Percentiles rank a stretch among this genome's conserved stretches.
Evolutionary conservation across 2,329 filamentous ascomycete genomes (phyloP).

Genomic region (Stachybotrys elegans): DNA sequence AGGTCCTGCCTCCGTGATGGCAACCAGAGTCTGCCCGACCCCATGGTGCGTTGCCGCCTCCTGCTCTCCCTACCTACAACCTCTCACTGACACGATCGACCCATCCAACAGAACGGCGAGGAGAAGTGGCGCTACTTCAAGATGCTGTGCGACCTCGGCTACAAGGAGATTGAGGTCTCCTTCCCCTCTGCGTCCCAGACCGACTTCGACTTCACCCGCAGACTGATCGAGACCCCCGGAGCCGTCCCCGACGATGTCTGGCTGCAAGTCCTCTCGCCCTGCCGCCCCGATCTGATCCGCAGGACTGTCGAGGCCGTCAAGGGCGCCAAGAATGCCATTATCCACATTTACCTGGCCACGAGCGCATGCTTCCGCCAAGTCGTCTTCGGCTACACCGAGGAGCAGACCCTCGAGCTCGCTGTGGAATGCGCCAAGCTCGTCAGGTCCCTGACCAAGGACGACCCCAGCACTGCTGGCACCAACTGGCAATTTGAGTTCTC

Average conservation of each 20-base stretch:
- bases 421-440: slow-evolving; percentile 83
- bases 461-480: slow-evolving; percentile 51
- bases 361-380: slow-evolving; percentile 92
- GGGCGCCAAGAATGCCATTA: slow-evolving; percentile 87
- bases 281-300: slow-evolving; percentile 83
- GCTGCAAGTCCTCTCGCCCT: slow-evolving; percentile 89
- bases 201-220: slow-evolving; percentile 91
- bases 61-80: not conserved
- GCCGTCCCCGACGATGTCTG: slow-evolving; percentile 83
- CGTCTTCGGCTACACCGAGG: slow-evolving; percentile 82
- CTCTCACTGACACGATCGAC: slow-evolving; percentile 5
- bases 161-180: slow-evolving; percentile 96
- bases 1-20: slow-evolving; percentile 74
- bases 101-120: slow-evolving; percentile 67
- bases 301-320: slow-evolving; percentile 83
- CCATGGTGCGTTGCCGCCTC: slow-evolving; percentile 62
- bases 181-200: slow-evolving; percentile 93
- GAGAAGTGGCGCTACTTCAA: slow-evolving; percentile 96
- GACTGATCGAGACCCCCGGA: slow-evolving; percentile 79
- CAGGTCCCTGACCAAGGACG: slow-evolving; percentile 81
- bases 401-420: slow-evolving; percentile 76
- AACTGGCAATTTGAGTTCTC: slow-evolving; percentile 79
- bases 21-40: slow-evolving; percentile 88
- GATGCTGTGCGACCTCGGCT: slow-evolving; percentile 47
- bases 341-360: slow-evolving; percentile 94